Conservation (phyloP, 208 protist genomes). For the Leishmania aethiopica region DNA sequence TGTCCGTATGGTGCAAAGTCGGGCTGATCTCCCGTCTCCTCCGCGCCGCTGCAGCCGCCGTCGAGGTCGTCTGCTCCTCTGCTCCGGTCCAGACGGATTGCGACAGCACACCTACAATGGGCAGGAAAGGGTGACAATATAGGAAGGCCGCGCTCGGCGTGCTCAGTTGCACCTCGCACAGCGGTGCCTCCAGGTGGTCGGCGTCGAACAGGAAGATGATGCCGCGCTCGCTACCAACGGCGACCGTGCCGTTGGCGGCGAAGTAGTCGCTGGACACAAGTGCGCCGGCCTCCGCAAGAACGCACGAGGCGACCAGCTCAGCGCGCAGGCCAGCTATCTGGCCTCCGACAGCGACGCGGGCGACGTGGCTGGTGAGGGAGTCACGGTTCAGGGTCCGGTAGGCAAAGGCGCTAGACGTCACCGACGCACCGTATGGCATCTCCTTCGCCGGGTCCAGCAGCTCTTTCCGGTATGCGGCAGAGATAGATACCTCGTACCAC, state of each 20-base stretch:
- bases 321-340: conserved; percentile 40
- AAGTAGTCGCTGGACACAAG: conserved; percentile 81
- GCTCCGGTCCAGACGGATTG: conserved; percentile 29
- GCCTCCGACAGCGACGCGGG: conserved; percentile 32
- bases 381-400: conserved; percentile 35
- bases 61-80: neutral
- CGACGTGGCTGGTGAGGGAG: conserved; percentile 17
- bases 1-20: neutral
- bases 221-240: conserved; percentile 54
- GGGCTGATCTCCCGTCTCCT: conserved; percentile 2
- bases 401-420: conserved; percentile 27
- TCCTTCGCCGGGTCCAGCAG: conserved; percentile 29
- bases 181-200: conserved; percentile 44
- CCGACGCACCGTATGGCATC: conserved; percentile 17
- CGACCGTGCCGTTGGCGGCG: conserved; percentile 56
- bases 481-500: conserved; percentile 78
- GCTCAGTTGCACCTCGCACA: conserved; percentile 43
- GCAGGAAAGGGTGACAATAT: conserved; percentile 83
- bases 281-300: conserved; percentile 46
- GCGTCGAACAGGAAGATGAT: conserved; percentile 55
- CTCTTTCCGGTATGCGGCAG: conserved; percentile 28
- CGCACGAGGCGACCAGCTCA: conserved; percentile 34
- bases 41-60: neutral
- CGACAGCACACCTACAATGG: conserved; percentile 62
- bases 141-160: conserved; percentile 41